phyloP scores from a whole-genome alignment of 345 rosid species.

The Toxicodendron radicans region DNA sequence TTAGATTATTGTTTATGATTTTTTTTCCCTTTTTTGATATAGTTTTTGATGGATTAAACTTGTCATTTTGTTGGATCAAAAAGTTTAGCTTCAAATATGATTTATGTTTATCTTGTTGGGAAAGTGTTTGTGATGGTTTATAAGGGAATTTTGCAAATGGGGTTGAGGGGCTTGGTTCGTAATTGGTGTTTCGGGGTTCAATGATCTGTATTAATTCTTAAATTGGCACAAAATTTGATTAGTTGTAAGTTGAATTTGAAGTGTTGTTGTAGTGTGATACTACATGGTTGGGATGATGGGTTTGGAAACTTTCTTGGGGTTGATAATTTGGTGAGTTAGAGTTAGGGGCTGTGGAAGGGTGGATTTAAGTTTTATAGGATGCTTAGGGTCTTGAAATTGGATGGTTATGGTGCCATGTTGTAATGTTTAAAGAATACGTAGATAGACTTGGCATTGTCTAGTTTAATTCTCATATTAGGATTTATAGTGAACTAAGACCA shows the following conservation, averaged over 20 bases:
- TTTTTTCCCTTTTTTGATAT: background rate
- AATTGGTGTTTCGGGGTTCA: background rate
- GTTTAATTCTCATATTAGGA: background rate
- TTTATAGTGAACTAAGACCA: background rate
- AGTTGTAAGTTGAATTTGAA: background rate
- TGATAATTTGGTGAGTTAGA: background rate
- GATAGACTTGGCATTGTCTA: background rate
- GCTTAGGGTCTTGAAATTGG: background rate
- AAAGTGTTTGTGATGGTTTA: background rate
- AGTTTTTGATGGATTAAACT: background rate
- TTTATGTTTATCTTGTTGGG: background rate
- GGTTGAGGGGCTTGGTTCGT: no score
- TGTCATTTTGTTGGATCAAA: background rate
- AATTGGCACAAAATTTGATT: background rate
- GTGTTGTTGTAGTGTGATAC: background rate
- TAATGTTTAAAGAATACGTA: background rate
- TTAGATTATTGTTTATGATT: background rate
- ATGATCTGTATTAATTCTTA: background rate
- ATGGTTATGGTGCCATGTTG: no score
- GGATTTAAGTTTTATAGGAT: background rate
- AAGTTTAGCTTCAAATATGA: no score
- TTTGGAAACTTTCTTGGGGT: background rate
- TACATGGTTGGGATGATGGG: no score
- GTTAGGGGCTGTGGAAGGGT: background rate
- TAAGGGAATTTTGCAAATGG: no score